Conservation (phyloP, 192 early-diverging fungal genomes). For the Coemansia sp. region DNA sequence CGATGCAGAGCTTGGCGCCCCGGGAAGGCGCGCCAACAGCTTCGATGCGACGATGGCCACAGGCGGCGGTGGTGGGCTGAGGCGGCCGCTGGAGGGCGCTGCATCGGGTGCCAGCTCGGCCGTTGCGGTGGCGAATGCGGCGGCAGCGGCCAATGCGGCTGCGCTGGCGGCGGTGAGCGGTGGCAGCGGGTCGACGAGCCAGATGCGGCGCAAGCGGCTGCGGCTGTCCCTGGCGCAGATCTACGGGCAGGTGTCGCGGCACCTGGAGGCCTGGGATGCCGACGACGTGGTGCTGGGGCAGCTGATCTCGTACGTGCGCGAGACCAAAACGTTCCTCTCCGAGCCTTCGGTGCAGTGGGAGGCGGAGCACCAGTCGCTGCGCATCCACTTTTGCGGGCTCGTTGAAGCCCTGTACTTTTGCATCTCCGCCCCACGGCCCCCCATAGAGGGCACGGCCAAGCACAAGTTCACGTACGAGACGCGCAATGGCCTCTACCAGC, state of each 20-base stretch:
- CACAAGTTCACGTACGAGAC: slow-evolving; percentile 75
- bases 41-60: slow-evolving; percentile 31
- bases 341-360: slow-evolving; percentile 77
- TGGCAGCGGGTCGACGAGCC: slow-evolving; percentile 30
- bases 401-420: slow-evolving; percentile 83
- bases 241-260: slow-evolving; percentile 41
- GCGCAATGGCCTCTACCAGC: slow-evolving; percentile 70
- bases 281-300: slow-evolving; percentile 61
- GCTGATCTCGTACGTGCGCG: slow-evolving; percentile 74
- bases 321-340: slow-evolving; percentile 73
- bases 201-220: slow-evolving; percentile 33
- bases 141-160: slow-evolving; percentile 30
- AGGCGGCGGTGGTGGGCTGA: background rate
- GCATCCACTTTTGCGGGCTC: slow-evolving; percentile 87
- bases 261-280: slow-evolving; percentile 51
- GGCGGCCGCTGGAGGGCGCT: background rate
- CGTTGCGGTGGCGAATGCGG: background rate
- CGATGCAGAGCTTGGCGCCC: background rate
- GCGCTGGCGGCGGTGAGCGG: slow-evolving; percentile 26
- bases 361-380: slow-evolving; percentile 85
- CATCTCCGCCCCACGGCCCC: slow-evolving; percentile 42
- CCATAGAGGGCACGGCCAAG: background rate
- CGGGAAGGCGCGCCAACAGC: slow-evolving; percentile 37
- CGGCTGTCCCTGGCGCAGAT: slow-evolving; percentile 50
- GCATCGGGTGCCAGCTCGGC: background rate